Evolutionary conservation across 108 stramenopile species (phyloP).

Genomic region (Stephanodiscus triporus): DNA sequence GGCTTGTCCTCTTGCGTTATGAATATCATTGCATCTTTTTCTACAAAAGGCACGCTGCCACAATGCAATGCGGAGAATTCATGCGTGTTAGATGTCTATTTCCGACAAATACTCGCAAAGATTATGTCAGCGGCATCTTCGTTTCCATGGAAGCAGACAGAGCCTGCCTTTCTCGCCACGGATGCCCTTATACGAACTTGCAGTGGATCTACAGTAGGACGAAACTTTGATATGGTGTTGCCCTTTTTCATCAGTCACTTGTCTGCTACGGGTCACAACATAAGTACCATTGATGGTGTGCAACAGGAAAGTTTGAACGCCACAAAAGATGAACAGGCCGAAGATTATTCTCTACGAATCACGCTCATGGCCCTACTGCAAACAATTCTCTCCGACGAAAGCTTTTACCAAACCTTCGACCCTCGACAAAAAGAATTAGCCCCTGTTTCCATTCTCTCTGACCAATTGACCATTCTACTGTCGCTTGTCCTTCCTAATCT

Average conservation of each 20-base stretch:
- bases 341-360: constrained; percentile 47
- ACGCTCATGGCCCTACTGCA: constrained; percentile 45
- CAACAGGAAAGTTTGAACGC: not conserved
- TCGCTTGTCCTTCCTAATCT: constrained; percentile 43
- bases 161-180: constrained; percentile 32
- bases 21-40: constrained; percentile 25
- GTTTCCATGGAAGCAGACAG: constrained; percentile 45
- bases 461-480: constrained; percentile 21
- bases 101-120: constrained; percentile 20
- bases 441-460: constrained; percentile 21
- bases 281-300: not conserved
- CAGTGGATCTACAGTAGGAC: constrained; percentile 33
- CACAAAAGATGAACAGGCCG: constrained; percentile 20
- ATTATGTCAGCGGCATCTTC: constrained; percentile 20
- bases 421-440: not conserved
- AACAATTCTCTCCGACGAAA: constrained; percentile 36
- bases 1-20: constrained; percentile 18
- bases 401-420: constrained; percentile 13
- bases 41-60: constrained; percentile 4
- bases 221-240: constrained; percentile 39
- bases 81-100: constrained; percentile 30
- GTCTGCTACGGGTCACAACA: constrained; percentile 12
- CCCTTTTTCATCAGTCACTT: constrained; percentile 44
- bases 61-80: constrained; percentile 1
- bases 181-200: constrained; percentile 26